These are phyloP conservation scores for Amaranthus palmeri DNA, from an alignment of 148 eudicot species.

Conservation along the genomic window DNA sequence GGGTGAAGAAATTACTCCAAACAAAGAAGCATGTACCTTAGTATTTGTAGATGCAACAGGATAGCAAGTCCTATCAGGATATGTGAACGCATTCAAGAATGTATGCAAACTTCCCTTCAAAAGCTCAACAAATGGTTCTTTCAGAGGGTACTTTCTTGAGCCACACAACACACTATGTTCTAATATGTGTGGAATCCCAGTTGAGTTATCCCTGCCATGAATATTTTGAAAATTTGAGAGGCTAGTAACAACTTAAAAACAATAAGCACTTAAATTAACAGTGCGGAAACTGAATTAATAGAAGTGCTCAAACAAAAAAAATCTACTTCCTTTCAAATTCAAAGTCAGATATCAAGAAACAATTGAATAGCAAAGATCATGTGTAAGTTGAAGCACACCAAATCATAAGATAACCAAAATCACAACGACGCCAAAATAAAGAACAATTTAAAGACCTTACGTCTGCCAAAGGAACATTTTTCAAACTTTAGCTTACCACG, in stretches of 20 bases:
- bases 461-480: not conserved
- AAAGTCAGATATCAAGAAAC: not conserved
- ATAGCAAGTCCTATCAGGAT: slow-evolving; percentile 98
- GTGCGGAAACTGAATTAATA: not conserved
- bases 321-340: not conserved
- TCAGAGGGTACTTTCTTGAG: slow-evolving; percentile 93
- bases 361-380: not conserved
- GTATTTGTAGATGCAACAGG: slow-evolving; percentile 98
- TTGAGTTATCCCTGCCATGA: slow-evolving; percentile 76
- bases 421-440: not conserved
- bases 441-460: not conserved
- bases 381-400: not conserved
- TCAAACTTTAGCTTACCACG: not conserved
- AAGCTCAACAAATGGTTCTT: slow-evolving; percentile 96
- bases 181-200: slow-evolving; percentile 98
- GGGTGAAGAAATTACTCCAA: too few species aligned
- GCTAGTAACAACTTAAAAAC: not conserved
- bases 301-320: not conserved
- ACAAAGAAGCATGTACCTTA: slow-evolving; percentile 41
- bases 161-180: slow-evolving; percentile 98
- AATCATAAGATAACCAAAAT: not conserved
- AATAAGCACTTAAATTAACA: not conserved
- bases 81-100: slow-evolving; percentile 92
- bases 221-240: not conserved
- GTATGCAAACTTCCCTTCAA: slow-evolving; percentile 95